Evolutionary conservation across 192 early-diverging fungal species (phyloP).

Genomic region (Fimicolochytrium jonesii): DNA sequence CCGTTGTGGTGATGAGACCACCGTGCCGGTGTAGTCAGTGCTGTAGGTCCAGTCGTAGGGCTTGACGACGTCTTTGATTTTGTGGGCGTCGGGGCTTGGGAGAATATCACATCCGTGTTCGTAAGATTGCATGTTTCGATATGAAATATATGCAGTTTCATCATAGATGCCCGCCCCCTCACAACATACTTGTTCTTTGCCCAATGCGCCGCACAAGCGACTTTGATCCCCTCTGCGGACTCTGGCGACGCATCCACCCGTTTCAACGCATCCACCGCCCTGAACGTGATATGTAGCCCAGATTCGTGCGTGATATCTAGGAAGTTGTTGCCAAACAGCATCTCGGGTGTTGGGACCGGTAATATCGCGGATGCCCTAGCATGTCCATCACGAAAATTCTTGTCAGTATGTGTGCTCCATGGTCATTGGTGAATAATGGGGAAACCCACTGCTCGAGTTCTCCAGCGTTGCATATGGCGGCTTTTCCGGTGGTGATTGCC

Average conservation of each 20-base stretch:
- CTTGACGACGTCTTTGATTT: conserved; percentile 78
- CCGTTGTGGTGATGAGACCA: background rate
- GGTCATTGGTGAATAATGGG: background rate
- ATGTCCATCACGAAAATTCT: background rate
- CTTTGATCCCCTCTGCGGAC: conserved; percentile 72
- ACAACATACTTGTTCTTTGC: conserved; percentile 61
- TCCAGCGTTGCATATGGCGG: conserved; percentile 54
- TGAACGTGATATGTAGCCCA: conserved; percentile 54
- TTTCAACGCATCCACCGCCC: conserved; percentile 69
- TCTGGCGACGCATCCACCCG: conserved; percentile 64
- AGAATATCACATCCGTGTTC: too few relatives aligned
- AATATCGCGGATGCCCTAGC: conserved; percentile 14
- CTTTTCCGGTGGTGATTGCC: conserved; percentile 53
- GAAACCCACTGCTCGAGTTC: conserved; percentile 48
- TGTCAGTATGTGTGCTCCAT: background rate
- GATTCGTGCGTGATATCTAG: conserved; percentile 56
- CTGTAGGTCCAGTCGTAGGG: conserved; percentile 98
- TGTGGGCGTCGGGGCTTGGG: conserved; percentile 34
- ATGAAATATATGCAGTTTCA: too few relatives aligned
- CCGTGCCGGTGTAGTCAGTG: conserved; percentile 73
- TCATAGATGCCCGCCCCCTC: background rate
- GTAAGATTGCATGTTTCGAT: too few relatives aligned
- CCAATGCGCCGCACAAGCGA: conserved; percentile 85
- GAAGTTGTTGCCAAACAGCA: conserved; percentile 93
- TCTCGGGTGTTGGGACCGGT: conserved; percentile 83